These are phyloP conservation scores for Spiromyces aspiralis DNA, from an alignment of 371 early-diverging fungal genomes.

Conservation along the genomic window DNA sequence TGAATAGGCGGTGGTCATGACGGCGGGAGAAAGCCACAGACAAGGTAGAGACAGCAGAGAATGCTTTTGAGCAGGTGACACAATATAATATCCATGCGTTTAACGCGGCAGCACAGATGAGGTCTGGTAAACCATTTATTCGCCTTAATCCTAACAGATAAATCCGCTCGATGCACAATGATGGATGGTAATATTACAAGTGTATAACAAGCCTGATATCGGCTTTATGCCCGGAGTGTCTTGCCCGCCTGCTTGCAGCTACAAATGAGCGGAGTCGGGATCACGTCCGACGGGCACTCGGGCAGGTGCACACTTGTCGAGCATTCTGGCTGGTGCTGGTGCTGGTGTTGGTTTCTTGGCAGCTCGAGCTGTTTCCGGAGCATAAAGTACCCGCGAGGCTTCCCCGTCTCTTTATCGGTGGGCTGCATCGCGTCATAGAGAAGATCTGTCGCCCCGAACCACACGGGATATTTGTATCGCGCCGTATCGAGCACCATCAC, in stretches of 20 bases:
- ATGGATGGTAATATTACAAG: too few relatives aligned
- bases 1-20: too few relatives aligned
- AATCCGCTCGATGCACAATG: too few relatives aligned
- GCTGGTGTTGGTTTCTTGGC: neutral
- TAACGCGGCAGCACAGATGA: too few relatives aligned
- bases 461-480: slow-evolving; percentile 74
- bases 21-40: too few relatives aligned
- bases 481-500: slow-evolving; percentile 70
- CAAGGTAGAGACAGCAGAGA: too few relatives aligned
- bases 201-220: too few relatives aligned
- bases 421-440: slow-evolving; percentile 69
- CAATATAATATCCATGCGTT: too few relatives aligned
- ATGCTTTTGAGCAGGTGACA: too few relatives aligned
- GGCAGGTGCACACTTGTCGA: slow-evolving; percentile 9
- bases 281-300: slow-evolving; percentile 12
- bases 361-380: neutral
- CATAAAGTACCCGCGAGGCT: slow-evolving; percentile 72
- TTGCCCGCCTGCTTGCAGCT: neutral
- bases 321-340: neutral
- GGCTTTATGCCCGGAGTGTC: too few relatives aligned
- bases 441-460: slow-evolving; percentile 48
- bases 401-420: slow-evolving; percentile 58
- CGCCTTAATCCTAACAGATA: too few relatives aligned
- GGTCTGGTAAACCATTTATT: too few relatives aligned
- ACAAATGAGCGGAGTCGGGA: slow-evolving; percentile 12